Evolutionary conservation across 1,284 basidiomycete species (phyloP).

Genomic region (Sanghuangporus baumii): DNA sequence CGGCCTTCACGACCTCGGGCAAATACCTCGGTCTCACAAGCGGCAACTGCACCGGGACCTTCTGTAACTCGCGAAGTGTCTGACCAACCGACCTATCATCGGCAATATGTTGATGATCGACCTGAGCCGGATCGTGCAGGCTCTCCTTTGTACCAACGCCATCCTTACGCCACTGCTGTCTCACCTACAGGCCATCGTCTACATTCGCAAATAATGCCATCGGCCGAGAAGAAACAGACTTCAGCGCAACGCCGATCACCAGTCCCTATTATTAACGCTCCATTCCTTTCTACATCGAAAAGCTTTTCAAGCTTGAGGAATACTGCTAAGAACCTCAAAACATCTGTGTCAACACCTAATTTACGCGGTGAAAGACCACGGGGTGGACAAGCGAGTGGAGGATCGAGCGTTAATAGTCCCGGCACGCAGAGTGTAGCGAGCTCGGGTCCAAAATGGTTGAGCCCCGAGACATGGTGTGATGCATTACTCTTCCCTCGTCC

Average conservation of each 20-base stretch:
- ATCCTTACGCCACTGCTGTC: constrained; percentile 45
- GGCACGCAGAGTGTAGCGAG: constrained; percentile 10
- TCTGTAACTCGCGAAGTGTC: background rate
- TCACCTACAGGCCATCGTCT: constrained; percentile 23
- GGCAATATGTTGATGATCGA: background rate
- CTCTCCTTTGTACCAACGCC: constrained; percentile 10
- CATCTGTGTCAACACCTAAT: constrained; percentile 58
- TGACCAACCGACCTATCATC: background rate
- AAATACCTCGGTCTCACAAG: constrained; percentile 4
- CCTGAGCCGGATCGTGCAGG: background rate
- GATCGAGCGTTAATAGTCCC: constrained; percentile 13
- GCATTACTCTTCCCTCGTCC: constrained; percentile 70
- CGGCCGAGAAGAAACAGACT: constrained; percentile 21
- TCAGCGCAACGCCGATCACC: background rate
- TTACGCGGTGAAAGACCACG: constrained; percentile 32
- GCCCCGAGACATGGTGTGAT: constrained; percentile 75
- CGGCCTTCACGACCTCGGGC: constrained; percentile 2
- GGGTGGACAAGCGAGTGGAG: constrained; percentile 14
- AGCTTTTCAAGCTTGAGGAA: constrained; percentile 17
- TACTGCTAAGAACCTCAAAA: constrained; percentile 32
- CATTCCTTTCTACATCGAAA: constrained; percentile 21
- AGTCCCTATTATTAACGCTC: constrained; percentile 7
- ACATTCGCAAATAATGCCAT: constrained; percentile 19
- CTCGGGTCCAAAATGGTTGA: constrained; percentile 49
- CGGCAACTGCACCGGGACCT: background rate